Conservation (phyloP, 2,329 filamentous ascomycete genomes). For the Whalleya microplaca region DNA sequence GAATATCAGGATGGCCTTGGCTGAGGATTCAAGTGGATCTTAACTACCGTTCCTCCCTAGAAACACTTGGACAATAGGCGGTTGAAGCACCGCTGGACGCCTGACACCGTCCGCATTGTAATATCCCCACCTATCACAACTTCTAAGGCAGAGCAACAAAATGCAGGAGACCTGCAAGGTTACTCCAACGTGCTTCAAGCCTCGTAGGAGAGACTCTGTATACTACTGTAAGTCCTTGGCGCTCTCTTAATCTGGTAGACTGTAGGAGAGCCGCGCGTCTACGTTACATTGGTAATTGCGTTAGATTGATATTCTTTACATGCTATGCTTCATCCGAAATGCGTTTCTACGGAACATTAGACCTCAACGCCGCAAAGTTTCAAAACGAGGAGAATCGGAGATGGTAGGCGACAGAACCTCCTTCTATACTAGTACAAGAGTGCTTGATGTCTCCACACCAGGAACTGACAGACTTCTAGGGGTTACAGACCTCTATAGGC, state of each 20-base stretch:
- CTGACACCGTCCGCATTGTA: conserved; percentile 1
- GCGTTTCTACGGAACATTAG: not conserved
- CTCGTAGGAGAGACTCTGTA: conserved; percentile 10
- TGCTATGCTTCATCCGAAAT: conserved; percentile 3
- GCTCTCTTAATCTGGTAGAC: conserved; percentile 10
- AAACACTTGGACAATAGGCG: not conserved
- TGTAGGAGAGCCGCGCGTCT: conserved; percentile 23
- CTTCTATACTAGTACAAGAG: conserved; percentile 2
- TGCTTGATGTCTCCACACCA: not conserved
- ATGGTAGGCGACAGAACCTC: not conserved
- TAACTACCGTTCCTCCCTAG: conserved; percentile 15
- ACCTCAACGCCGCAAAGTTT: not conserved
- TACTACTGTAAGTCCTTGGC: conserved; percentile 24
- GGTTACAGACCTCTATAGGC: no score
- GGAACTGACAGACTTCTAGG: not conserved
- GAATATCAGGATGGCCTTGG: conserved; percentile 16
- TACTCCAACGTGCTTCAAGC: conserved; percentile 5
- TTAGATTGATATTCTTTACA: conserved; percentile 9
- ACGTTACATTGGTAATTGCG: conserved; percentile 20
- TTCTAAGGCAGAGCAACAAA: conserved; percentile 1
- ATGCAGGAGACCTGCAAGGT: conserved; percentile 3
- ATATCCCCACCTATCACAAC: conserved; percentile 14
- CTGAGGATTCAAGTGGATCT: conserved; percentile 13
- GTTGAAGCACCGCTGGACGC: not conserved
- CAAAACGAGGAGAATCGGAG: not conserved